These are phyloP conservation scores for Candida peoriensis DNA, from an alignment of 805 yeast genomes.

Conservation along the genomic window DNA sequence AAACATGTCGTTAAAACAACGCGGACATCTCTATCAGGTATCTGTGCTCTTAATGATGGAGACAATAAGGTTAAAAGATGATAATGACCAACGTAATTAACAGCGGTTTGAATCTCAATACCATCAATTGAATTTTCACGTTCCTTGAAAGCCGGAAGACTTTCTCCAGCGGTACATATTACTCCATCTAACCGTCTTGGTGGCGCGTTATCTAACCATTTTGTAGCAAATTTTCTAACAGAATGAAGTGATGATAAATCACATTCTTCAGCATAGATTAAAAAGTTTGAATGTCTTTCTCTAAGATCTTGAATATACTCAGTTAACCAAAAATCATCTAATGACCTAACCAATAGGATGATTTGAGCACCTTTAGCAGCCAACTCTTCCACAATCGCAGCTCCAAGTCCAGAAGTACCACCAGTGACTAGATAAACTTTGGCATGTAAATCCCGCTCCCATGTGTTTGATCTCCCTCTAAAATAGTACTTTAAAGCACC, in stretches of 20 bases:
- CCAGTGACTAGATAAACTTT: constrained; percentile 81
- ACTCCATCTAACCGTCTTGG: constrained; percentile 90
- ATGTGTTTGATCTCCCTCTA: constrained; percentile 75
- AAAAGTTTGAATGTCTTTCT: constrained; percentile 56
- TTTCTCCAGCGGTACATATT: constrained; percentile 81
- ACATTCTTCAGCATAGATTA: constrained; percentile 89
- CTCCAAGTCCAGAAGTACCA: constrained; percentile 93
- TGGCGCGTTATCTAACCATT: constrained; percentile 87
- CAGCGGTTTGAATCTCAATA: constrained; percentile 76
- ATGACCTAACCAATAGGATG: constrained; percentile 60
- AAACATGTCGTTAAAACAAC: constrained; percentile 75
- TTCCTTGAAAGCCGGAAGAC: constrained; percentile 62
- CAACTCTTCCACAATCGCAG: constrained; percentile 64
- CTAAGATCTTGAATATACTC: constrained; percentile 80
- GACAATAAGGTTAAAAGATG: constrained; percentile 74
- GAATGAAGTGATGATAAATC: constrained; percentile 71
- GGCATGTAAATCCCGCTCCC: constrained; percentile 93
- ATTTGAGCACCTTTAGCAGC: constrained; percentile 86
- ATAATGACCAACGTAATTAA: constrained; percentile 76
- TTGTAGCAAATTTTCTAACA: constrained; percentile 85
- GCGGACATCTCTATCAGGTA: constrained; percentile 92
- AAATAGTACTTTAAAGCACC: constrained; percentile 64
- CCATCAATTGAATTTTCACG: constrained; percentile 76
- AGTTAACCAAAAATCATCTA: constrained; percentile 65
- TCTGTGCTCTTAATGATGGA: constrained; percentile 86